Evolutionary conservation across 1,284 basidiomycete species (phyloP).

Genomic region (Ceratobasidium papillatum): DNA sequence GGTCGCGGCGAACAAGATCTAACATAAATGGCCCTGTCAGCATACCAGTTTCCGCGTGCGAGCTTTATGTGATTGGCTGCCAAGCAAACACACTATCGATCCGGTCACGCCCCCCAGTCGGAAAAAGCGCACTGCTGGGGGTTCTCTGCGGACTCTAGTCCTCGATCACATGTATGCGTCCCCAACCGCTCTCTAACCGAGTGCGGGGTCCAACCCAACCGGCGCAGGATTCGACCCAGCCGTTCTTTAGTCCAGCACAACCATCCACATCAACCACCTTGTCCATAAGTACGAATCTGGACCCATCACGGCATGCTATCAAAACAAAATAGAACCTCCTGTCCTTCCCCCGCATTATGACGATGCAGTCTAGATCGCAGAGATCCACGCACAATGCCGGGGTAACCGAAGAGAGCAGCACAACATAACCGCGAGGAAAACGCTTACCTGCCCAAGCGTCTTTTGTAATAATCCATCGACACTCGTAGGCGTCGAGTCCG

Average conservation of each 20-base stretch:
- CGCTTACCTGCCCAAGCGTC: neutral
- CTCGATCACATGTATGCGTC: neutral
- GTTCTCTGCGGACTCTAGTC: neutral
- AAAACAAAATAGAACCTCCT: neutral
- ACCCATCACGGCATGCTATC: neutral
- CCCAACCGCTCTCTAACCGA: neutral
- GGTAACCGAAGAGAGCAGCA: too few species aligned
- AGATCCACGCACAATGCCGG: too few species aligned
- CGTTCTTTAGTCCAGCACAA: neutral
- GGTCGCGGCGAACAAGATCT: constrained; percentile 12
- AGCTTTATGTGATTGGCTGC: constrained; percentile 13
- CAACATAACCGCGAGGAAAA: neutral
- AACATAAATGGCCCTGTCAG: neutral
- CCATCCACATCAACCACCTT: neutral
- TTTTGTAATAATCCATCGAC: neutral
- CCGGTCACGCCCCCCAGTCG: neutral
- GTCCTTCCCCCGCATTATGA: neutral
- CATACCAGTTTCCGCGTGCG: neutral
- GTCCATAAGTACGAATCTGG: neutral
- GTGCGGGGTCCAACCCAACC: neutral
- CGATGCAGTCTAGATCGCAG: neutral
- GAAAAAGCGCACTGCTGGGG: neutral
- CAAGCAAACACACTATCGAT: constrained; percentile 2
- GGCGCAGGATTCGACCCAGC: too few species aligned
- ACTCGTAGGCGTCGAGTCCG: neutral